phyloP scores from a whole-genome alignment of 192 early-diverging fungal genomes.

The Entomortierella chlamydospora region DNA sequence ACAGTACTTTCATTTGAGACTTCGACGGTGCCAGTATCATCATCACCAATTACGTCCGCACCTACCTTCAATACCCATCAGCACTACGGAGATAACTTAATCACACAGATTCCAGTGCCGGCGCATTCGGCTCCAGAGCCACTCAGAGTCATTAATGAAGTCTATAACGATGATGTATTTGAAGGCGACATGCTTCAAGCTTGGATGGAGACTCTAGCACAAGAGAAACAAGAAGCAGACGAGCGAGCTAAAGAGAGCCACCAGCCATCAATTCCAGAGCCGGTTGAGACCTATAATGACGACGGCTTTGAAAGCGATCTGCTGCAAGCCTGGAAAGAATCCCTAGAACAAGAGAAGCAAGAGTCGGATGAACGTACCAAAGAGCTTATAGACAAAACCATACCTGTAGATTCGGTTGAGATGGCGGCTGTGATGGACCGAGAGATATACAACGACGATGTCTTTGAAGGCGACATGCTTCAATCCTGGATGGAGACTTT shows the following conservation, averaged over 20 bases:
- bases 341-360: neutral
- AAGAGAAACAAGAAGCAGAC: slow-evolving; percentile 38
- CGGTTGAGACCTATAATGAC: neutral
- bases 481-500: slow-evolving; percentile 50
- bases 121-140: no score
- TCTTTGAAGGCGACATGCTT: slow-evolving; percentile 50
- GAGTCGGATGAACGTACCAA: neutral
- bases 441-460: slow-evolving; percentile 33
- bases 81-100: no score
- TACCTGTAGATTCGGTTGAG: neutral
- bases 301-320: neutral
- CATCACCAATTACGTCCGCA: neutral
- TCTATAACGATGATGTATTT: slow-evolving; percentile 48
- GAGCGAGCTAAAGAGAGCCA: slow-evolving; percentile 12
- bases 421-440: neutral
- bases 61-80: no score
- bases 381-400: neutral
- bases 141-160: neutral
- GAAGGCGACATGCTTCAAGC: slow-evolving; percentile 48
- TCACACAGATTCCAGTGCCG: no score
- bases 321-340: neutral
- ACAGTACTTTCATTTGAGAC: neutral
- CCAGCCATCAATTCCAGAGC: no score
- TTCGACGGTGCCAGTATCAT: neutral
- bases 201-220: slow-evolving; percentile 51